A percentile compares a stretch with the other conserved stretches of the same genome.
Conservation (phyloP, 257 asterid genomes). For the Salvia rosmarinus region DNA sequence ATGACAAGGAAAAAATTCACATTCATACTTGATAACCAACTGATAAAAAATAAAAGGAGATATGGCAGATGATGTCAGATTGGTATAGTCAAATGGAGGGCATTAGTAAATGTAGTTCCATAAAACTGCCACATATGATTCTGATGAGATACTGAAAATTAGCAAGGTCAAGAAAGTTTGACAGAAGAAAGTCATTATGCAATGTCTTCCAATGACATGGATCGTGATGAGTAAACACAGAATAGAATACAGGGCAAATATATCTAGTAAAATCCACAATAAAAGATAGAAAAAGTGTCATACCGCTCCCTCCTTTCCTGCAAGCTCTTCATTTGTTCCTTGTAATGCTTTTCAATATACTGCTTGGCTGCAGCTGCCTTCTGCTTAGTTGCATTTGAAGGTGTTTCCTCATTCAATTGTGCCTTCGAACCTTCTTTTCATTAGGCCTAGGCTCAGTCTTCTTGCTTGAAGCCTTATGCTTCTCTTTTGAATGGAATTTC, state of each 20-base stretch:
- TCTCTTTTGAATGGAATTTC: constrained; percentile 64
- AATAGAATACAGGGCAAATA: background rate
- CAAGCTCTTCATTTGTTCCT: constrained; percentile 96
- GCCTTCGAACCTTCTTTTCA: constrained; percentile 68
- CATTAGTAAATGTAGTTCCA: background rate
- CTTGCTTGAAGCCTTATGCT: constrained; percentile 64
- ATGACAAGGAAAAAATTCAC: constrained; percentile 7
- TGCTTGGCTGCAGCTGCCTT: constrained; percentile 97
- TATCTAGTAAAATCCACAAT: constrained; percentile 22
- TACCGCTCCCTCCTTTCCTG: constrained; percentile 95
- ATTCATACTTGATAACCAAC: constrained; percentile 6
- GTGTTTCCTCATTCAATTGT: constrained; percentile 63
- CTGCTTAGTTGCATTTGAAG: constrained; percentile 95
- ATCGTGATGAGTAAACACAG: constrained; percentile 10
- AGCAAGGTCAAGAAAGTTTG: constrained; percentile 22
- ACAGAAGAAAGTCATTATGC: background rate
- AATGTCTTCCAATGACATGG: constrained; percentile 13
- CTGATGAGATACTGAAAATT: constrained; percentile 6
- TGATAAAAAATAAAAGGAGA: background rate
- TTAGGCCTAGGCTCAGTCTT: constrained; percentile 61
- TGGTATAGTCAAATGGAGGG: constrained; percentile 10
- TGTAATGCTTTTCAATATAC: constrained; percentile 93
- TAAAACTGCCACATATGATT: background rate
- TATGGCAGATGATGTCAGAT: background rate
- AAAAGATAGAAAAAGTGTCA: constrained; percentile 29